These are phyloP conservation scores for Melaleuca alternifolia DNA, from an alignment of 345 rosid species.

Conservation along the genomic window DNA sequence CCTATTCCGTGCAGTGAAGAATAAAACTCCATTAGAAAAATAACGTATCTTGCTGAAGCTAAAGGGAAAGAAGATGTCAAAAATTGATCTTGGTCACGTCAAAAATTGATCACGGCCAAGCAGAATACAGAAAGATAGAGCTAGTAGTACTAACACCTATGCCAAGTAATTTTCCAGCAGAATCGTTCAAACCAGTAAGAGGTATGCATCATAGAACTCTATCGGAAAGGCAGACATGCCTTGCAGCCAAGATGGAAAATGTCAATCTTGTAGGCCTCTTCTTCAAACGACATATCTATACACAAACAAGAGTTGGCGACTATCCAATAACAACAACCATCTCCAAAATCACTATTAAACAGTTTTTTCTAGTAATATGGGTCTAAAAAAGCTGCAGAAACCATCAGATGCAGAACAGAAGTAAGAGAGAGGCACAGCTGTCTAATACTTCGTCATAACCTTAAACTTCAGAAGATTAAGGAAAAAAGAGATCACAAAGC, in stretches of 20 bases:
- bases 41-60: background rate
- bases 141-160: background rate
- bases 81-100: background rate
- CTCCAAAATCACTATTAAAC: background rate
- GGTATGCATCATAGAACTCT: background rate
- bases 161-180: background rate
- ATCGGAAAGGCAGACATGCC: background rate
- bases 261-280: background rate
- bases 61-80: background rate
- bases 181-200: background rate
- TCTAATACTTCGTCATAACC: background rate
- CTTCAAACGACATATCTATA: background rate
- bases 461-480: background rate
- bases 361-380: background rate
- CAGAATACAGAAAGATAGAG: background rate
- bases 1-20: background rate
- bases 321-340: background rate
- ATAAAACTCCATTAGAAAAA: background rate
- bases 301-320: background rate
- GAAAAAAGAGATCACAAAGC: fast-evolving
- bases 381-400: background rate
- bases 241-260: background rate
- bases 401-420: background rate
- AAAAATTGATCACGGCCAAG: background rate
- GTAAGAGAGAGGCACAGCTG: background rate